Percentiles rank a stretch among this genome's conserved stretches.
These are phyloP conservation scores for Juglanconis juglandina DNA, from an alignment of 2,329 filamentous ascomycete species.

Conservation along the genomic window DNA sequence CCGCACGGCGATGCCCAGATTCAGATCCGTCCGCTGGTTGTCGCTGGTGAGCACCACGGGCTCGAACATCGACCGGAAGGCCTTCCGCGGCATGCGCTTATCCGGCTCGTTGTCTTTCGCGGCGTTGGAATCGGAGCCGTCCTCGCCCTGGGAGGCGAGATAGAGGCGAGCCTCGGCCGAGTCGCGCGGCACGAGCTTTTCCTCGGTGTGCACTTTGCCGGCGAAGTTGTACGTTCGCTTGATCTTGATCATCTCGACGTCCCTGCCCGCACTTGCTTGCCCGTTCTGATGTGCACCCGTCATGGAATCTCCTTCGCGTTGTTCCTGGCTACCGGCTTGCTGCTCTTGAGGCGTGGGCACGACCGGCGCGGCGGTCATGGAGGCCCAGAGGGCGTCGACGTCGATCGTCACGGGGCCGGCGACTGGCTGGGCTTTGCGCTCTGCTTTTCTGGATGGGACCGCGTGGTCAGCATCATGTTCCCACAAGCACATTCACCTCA, in stretches of 20 bases:
- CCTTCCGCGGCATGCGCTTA: constrained; percentile 48
- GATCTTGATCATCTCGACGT: constrained; percentile 54
- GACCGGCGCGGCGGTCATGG: constrained; percentile 54
- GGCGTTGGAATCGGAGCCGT: constrained; percentile 22
- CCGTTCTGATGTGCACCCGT: constrained; percentile 18
- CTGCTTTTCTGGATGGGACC: constrained; percentile 46
- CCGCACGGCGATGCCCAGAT: constrained; percentile 51
- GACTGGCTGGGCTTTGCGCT: constrained; percentile 49
- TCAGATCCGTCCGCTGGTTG: constrained; percentile 51
- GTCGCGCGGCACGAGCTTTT: constrained; percentile 63
- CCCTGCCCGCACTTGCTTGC: constrained; percentile 20
- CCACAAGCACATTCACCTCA: neutral
- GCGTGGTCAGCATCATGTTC: neutral
- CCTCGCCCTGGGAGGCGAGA: constrained; percentile 46
- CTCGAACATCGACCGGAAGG: constrained; percentile 62
- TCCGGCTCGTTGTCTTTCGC: constrained; percentile 29
- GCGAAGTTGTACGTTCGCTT: constrained; percentile 74
- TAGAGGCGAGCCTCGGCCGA: constrained; percentile 66
- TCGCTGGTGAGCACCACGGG: constrained; percentile 43
- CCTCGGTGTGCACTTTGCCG: constrained; percentile 67
- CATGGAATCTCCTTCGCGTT: constrained; percentile 10
- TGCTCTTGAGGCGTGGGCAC: constrained; percentile 22
- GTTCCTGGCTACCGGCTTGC: neutral
- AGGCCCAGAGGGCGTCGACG: constrained; percentile 67
- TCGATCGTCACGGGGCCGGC: constrained; percentile 65